Evolutionary conservation across 179 eudicot species (phyloP).

Genomic region (Beta macrorhiza): DNA sequence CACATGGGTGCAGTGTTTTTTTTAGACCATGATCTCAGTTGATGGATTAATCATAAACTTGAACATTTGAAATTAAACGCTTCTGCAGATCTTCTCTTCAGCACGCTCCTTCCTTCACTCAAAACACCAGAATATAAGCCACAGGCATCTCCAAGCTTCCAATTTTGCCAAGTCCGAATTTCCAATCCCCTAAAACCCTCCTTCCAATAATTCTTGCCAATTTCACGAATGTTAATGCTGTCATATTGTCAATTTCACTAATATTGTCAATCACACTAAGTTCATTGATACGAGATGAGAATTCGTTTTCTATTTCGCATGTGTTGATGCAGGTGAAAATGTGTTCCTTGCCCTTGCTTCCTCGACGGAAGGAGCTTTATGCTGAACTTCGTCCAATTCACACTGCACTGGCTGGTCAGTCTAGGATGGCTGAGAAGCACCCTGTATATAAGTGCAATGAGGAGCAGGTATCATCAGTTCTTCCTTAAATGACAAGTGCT

Average conservation of each 20-base stretch:
- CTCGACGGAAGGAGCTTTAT: constrained; percentile 70
- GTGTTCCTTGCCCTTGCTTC: constrained; percentile 70
- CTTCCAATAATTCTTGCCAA: not conserved
- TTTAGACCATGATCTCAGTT: not conserved
- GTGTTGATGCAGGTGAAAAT: constrained; percentile 54
- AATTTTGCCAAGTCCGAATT: not conserved
- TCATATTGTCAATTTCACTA: not conserved
- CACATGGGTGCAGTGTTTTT: too few relatives aligned
- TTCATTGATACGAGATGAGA: not conserved
- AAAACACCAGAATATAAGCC: not conserved
- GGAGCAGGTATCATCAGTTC: constrained; percentile 56
- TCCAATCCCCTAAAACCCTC: not conserved
- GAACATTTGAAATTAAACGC: not conserved
- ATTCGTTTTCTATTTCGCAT: not conserved
- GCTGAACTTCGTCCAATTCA: constrained; percentile 77
- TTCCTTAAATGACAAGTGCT: not conserved
- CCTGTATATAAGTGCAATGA: constrained; percentile 82
- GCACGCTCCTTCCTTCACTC: not conserved
- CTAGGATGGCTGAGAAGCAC: constrained; percentile 48
- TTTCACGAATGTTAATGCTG: not conserved
- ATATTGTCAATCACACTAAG: not conserved
- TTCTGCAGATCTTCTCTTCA: not conserved
- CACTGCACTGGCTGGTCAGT: constrained; percentile 56
- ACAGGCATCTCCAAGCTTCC: not conserved
- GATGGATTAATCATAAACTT: not conserved